Evolutionary conservation across 1,284 basidiomycete species (phyloP).

Genomic region (Tylopilus microsporus): DNA sequence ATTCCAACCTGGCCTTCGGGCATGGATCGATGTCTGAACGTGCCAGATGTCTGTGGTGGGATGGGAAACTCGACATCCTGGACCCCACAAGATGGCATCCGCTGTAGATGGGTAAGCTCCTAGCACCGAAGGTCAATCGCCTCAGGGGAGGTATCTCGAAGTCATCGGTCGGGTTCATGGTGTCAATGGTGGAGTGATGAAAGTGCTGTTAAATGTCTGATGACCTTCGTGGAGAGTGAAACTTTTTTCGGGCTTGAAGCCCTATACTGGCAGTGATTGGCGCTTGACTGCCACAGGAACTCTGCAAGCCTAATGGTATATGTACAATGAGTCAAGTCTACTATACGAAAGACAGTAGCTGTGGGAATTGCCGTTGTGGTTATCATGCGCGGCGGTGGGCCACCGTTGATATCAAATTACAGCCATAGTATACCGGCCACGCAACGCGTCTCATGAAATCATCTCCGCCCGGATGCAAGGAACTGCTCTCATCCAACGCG

Average conservation of each 20-base stretch:
- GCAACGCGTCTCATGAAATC: constrained; percentile 10
- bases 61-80: constrained; percentile 30
- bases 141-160: constrained; percentile 1
- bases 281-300: no score
- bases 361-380: no score
- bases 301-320: no score
- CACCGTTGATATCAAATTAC: background rate
- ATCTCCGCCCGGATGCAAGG: constrained; percentile 18
- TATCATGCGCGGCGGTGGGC: no score
- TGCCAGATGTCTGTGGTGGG: constrained; percentile 25
- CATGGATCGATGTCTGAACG: constrained; percentile 28
- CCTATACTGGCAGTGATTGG: no score
- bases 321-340: no score
- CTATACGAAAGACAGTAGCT: no score
- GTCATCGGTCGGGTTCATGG: background rate
- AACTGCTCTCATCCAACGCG: constrained; percentile 28
- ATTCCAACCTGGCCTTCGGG: constrained; percentile 23
- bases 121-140: constrained; percentile 26
- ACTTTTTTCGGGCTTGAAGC: no score
- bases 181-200: no score
- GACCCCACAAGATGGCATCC: constrained; percentile 30
- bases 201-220: no score
- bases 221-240: no score
- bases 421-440: constrained; percentile 21
- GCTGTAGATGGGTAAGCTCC: constrained; percentile 29